Conservation (phyloP, 805 yeast species). For the Groenewaldozyma salmanticensis region DNA sequence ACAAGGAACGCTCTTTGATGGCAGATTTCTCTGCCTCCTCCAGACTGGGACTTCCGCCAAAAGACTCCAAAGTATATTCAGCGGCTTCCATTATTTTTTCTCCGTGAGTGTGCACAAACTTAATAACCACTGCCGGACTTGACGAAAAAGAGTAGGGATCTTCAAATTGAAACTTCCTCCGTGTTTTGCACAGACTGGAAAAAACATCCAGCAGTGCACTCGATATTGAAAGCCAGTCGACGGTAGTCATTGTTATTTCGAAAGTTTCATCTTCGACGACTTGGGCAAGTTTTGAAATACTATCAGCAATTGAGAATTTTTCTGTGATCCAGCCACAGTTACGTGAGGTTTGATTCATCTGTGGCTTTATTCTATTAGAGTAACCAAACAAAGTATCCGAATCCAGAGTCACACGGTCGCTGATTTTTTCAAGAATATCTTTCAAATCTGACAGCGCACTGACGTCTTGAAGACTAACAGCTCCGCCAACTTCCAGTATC, state of each 20-base stretch:
- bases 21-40: slow-evolving; percentile 2
- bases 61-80: not conserved
- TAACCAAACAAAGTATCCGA: not conserved
- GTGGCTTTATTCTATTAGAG: not conserved
- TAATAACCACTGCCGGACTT: slow-evolving; percentile 10
- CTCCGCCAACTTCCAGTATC: slow-evolving; percentile 1
- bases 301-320: slow-evolving; percentile 5
- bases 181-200: slow-evolving; percentile 6
- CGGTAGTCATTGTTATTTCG: slow-evolving; percentile 11
- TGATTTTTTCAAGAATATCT: slow-evolving; percentile 12
- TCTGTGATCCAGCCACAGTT: slow-evolving; percentile 10
- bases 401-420: slow-evolving; percentile 9
- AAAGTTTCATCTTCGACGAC: slow-evolving; percentile 2
- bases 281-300: slow-evolving; percentile 3
- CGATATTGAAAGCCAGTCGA: slow-evolving; percentile 15
- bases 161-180: slow-evolving; percentile 9
- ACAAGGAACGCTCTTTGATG: too few species aligned
- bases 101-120: slow-evolving; percentile 12
- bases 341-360: slow-evolving; percentile 2
- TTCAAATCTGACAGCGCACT: slow-evolving; percentile 11
- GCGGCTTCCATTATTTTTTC: slow-evolving; percentile 4
- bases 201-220: slow-evolving; percentile 12
- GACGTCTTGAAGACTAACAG: slow-evolving; percentile 2
- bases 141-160: slow-evolving; percentile 14
- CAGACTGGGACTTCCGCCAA: not conserved